These are phyloP conservation scores for Clarireedia monteithiana DNA, from an alignment of 2,329 filamentous ascomycete genomes.

Conservation along the genomic window DNA sequence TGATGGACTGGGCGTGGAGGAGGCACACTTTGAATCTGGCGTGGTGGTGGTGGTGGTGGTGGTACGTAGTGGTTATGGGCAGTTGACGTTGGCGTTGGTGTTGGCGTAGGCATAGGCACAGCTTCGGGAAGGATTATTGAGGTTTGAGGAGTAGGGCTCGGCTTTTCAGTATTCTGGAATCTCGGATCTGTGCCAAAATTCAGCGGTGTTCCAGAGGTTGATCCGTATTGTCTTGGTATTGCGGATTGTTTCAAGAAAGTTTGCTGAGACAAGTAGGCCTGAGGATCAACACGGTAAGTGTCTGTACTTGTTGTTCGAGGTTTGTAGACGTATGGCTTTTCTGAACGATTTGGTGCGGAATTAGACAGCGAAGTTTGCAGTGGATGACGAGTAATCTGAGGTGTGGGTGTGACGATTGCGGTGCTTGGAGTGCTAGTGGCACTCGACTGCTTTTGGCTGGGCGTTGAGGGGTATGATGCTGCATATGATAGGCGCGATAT, in stretches of 20 bases:
- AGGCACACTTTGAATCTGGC: conserved; percentile 2
- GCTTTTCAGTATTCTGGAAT: conserved; percentile 11
- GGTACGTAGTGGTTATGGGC: not conserved
- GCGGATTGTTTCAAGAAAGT: conserved; percentile 26
- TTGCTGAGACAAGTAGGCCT: conserved; percentile 28
- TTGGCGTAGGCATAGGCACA: not conserved
- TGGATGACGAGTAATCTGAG: not conserved
- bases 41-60: not conserved
- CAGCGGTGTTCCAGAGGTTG: conserved; percentile 15
- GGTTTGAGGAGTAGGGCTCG: not conserved
- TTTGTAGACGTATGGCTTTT: conserved; percentile 48
- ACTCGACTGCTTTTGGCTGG: conserved; percentile 19
- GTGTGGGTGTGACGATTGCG: not conserved
- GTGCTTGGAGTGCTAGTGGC: conserved; percentile 13
- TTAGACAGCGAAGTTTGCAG: conserved; percentile 3
- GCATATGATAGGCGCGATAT: conserved; percentile 30
- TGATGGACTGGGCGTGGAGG: conserved; percentile 1
- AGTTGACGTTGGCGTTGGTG: not conserved
- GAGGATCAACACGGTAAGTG: conserved; percentile 25
- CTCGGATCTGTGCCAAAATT: conserved; percentile 27
- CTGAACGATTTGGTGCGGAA: conserved; percentile 26
- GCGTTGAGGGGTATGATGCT: conserved; percentile 25
- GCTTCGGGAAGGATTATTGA: conserved; percentile 3
- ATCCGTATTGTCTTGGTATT: conserved; percentile 9
- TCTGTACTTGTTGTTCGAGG: conserved; percentile 28